These are phyloP conservation scores for Buddleja alternifolia DNA, from an alignment of 257 asterid species.

Conservation along the genomic window DNA sequence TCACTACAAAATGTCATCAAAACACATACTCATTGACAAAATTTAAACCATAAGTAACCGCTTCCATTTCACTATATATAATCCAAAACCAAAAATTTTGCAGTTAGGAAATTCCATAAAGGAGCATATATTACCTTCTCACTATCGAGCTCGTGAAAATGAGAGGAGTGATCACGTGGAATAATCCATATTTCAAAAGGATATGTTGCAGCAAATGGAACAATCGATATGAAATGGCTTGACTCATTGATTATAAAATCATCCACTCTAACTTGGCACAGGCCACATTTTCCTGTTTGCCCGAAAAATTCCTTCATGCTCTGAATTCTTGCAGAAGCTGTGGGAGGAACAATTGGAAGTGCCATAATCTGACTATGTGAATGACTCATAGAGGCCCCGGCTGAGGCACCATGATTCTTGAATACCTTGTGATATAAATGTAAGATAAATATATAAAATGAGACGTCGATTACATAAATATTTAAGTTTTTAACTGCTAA, in stretches of 20 bases:
- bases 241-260: conserved; percentile 64
- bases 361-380: conserved; percentile 95
- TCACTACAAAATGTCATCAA: neutral
- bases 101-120: neutral
- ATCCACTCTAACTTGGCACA: conserved; percentile 56
- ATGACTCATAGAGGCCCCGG: conserved; percentile 98
- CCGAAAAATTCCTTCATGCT: conserved; percentile 71
- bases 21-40: neutral
- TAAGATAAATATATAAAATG: neutral
- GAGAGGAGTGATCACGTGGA: conserved; percentile 80
- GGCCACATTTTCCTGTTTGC: conserved; percentile 75
- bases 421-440: conserved; percentile 57
- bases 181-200: conserved; percentile 95
- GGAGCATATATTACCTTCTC: conserved; percentile 56
- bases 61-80: neutral
- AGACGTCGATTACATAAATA: neutral
- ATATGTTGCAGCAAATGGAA: conserved; percentile 77
- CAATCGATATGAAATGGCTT: conserved; percentile 65
- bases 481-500: too few relatives aligned
- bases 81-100: neutral
- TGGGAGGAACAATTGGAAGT: conserved; percentile 80
- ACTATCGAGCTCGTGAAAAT: conserved; percentile 68
- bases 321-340: conserved; percentile 62
- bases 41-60: neutral
- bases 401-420: conserved; percentile 97